Base-by-base conservation (phyloP, 306 rosid species). In the Vachellia pachyceras region DNA sequence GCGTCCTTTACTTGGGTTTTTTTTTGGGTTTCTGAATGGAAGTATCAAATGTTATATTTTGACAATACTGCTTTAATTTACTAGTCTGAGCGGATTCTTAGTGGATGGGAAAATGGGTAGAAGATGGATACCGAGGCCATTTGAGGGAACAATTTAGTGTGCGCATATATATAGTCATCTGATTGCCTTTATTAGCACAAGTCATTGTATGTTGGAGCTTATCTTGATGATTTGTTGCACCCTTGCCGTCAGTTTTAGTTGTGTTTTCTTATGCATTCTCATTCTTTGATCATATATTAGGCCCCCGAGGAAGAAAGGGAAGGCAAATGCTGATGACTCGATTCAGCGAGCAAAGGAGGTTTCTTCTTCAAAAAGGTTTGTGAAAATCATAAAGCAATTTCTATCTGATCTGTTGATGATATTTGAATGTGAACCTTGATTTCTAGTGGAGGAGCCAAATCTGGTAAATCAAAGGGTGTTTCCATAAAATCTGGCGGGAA, bases 221-320 rank as follows among this genome's bases (percentile, higher is more conserved):
- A 66, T 37, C 23, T 36, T 13, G 23, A 37, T 35, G 25, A 66
- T 64, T 57, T 60, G 65, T 22, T 23, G 69, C 39, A 42, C 35
- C 39, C 39, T 74, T 8, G 42, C 73, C n/a, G 10, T 79, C 10
- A 35, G 7, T 41, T 42, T 33, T 79, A 36, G 20, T 47, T 40
- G 64, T 37, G 58, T n/a, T 12, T 65, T 71, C 75, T 8, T 79
- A 44, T 63, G 4, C 77, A 74, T 74, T 22, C 40, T 15, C 14
- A 25, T 68, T 70, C 14, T 49, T 13, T 67, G 39, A 22, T 66
- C 71, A 71, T 79, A 72, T 76, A 75, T 76, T 89, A 95, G 99
- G 80, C 93, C 91, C 14, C 79, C 71, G 8, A 91, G 86, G 85
- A 95, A 92, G 92, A 93, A 90, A 79, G 88, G 72, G 41, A 95